Evolutionary conservation across 148 eudicot species (phyloP), one percentile per base, ranked within the genome.

Genomic region (Fallopia convolvulus): DNA sequence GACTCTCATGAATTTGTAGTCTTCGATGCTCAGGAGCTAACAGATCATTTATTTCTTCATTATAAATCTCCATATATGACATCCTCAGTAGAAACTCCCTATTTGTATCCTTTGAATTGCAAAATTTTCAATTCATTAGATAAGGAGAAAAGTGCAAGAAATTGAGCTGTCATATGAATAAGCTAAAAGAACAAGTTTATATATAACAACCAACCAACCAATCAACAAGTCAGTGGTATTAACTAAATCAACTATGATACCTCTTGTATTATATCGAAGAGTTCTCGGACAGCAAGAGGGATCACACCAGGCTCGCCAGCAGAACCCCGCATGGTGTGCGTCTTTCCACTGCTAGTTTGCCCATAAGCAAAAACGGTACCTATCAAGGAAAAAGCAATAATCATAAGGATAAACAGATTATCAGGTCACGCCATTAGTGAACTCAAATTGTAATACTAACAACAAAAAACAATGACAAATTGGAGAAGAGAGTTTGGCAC

Each of bases 351-450:
- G 68, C 90, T 95, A 3, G 99, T 92, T 81, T 95, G 99, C 49
- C 99, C 99, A 83, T 95, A 95, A 72, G 99, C 99, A 76, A 95
- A 95, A 32, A 95, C 99, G 81, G 99, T 95, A 32, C 99, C 99
- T 95, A 80, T 6, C 74, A 44, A 7, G 7, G 8, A 15, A 80
- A 58, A 56, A 30, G 78, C 76, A 36, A 55, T 14, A 47, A 11
- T 3, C 10, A 8, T 13, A 60, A 53, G 21, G 66, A 5, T 2
- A 21, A 21, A 23, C 66, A 56, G 20, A 56, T 56, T 56, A 6
- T 8, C n/a, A 56, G 26, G n/a, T 56, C 63, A 21, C 26, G 63
- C 7, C 46, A 61, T n/a, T 30, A 30, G 39, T 66, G 72, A 66
- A 66, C 72, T 66, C 42, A 13, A 66, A 66, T 66, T 66, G 21